Evolutionary conservation across 345 rosid species (phyloP), one percentile per base, ranked within the genome.

Genomic region (Populus davidiana): DNA sequence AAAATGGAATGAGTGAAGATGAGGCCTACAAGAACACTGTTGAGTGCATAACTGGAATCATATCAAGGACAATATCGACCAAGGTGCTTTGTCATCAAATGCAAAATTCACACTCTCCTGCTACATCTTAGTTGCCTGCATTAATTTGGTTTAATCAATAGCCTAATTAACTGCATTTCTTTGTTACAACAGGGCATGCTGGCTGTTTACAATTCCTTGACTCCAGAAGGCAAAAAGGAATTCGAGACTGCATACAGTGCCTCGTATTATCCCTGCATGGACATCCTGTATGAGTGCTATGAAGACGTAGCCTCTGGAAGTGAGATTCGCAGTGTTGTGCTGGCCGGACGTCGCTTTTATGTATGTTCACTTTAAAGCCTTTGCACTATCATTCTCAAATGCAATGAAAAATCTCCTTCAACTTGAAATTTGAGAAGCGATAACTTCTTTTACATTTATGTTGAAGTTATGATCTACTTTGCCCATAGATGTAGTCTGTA

Each of bases 341-440:
- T 93, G 84, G 95, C 98, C 11, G 98, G 98, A 56, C 98, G 94
- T 67, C 94, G 97, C 52, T 93, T 93, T 84, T 90, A 87, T 74
- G 98, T 93, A 87, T 18, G 89, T 73, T 52, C 29, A 23, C 52
- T 1, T 21, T 6, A 13, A 18, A 33, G 17, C 4, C 27, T 20
- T 17, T 8, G 11, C 47, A 67, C 39, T 16, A 18, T 21, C 5
- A 41, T 29, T 33, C 41, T 29, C 8, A 29, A 67, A 17, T 7
- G 50, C 2, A 0, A 4, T n/a, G 14, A 25, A 59, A 56, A 59
- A 23, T 59, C 4, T 59, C 23, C 25, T 10, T 59, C 1, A n/a
- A 23, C 64, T 59, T 23, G 64, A 12, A 59, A 59, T 59, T n/a
- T 59, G 29, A 25, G 29, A 59, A 23, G 13, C 11, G 16, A 59